Base-by-base conservation (phyloP, 331 rosid species). In the Erythrophleum ivorense region DNA sequence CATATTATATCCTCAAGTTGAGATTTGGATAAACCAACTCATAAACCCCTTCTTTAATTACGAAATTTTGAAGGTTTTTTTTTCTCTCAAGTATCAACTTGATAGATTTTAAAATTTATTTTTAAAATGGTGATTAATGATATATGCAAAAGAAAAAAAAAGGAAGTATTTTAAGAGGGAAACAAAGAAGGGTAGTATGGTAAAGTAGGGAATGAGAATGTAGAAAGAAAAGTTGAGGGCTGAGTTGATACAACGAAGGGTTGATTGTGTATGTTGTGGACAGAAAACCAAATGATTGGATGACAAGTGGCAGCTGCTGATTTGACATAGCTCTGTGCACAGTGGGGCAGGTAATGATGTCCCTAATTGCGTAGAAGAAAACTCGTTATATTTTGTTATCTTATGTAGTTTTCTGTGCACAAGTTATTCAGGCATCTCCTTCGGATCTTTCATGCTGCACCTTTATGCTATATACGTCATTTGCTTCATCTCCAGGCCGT, bases 251-350 rank as follows among this genome's bases (percentile, higher is more conserved):
- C 29, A 24, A 24, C 29, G 29, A 24, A 24, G 29, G 29, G 29
- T 24, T 24, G 29, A n/a, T 5, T 9, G 4, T 55, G 31, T 18
- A 55, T 24, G 19, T 55, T 6, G 62, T 55, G 19, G 43, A 75
- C 75, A 21, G 33, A 54, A 55, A 57, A 21, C 71, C 9, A 67
- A 85, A 85, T 81, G 41, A 85, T 81, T 81, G 80, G 78, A 57
- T 68, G 19, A 57, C 52, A 40, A 4, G 72, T 67, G 72, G 50
- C 46, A 15, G 8, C 0, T 3, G 29, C 0, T 67, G 50, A 3
- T 18, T n/a, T 5, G 52, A 38, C 8, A 7, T 1, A 16, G 31
- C 16, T 18, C 52, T 40, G 14, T 16, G 15, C 12, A 40, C 16
- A 63, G 40, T 14, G 12, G 14, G 66, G 66, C 16, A 59, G 65